Base-by-base conservation (phyloP, 2,329 filamentous ascomycete species). In the Fusarium mundagurra region DNA sequence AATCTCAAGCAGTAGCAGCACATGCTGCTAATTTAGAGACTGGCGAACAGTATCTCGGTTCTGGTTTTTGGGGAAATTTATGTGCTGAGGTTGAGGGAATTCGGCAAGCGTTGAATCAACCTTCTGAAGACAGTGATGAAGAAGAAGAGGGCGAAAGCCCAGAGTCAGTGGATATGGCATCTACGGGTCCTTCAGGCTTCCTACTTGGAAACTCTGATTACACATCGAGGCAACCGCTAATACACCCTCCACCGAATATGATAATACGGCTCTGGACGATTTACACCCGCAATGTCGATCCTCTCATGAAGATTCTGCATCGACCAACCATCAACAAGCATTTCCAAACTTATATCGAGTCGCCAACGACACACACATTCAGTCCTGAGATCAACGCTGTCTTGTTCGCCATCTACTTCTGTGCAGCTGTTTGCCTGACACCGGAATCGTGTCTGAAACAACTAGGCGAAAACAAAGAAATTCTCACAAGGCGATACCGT, bases 1-100 rank as follows among this genome's bases (percentile, higher is more conserved):
- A 61, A 48, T 64, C 59, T 61, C 66, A 71, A 13, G 66, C 61
- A 8, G 71, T 59, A n/a, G 69, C 58, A 18, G 33, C 66, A 3
- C 63, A 76, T 3, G 68, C 81, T n/a, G 75, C 81, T 4, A 73
- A 63, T 31, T 34, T 60, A 18, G 69, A 75, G 27, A 38, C 54
- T 10, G 62, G 73, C 5, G 80, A 77, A 16, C 81, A 78, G 33
- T 86, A 85, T 64, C 74, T 86, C 43, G 83, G 84, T 62, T 81
- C 80, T 14, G 82, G 86, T 53, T 86, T 86, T 72, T 86, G 85
- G 85, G 78, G 81, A 2, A 83, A 83, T 44, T 78, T 86, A 8
- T 85, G 82, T 47, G 76, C 81, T 24, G 85, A 86, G 74, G 84
- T 86, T 18, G 85, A 84, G 65, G 85, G 85, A 14, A 81, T 86